Conservation (phyloP, 805 yeast species). For the Saturnispora galanensis region DNA sequence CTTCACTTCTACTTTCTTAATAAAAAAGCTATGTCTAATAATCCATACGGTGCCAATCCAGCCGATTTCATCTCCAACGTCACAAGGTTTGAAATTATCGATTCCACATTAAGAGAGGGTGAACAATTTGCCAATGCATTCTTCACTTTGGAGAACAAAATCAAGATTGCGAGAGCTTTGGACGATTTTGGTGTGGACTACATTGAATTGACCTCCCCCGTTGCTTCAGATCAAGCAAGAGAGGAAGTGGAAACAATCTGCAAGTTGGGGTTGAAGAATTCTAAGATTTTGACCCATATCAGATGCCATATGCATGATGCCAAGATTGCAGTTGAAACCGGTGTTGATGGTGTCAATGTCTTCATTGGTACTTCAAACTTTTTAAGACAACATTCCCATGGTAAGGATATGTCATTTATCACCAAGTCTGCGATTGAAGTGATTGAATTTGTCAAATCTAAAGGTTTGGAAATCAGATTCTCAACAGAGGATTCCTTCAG, state of each 20-base stretch:
- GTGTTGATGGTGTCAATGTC: constrained; percentile 54
- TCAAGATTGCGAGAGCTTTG: constrained; percentile 49
- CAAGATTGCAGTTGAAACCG: constrained; percentile 49
- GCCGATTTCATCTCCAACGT: constrained; percentile 48
- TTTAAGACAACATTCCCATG: constrained; percentile 47
- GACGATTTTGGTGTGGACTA: constrained; percentile 55
- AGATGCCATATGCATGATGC: constrained; percentile 58
- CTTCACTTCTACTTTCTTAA: not conserved
- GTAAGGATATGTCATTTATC: constrained; percentile 52
- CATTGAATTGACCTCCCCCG: constrained; percentile 51
- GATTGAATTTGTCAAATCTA: constrained; percentile 49
- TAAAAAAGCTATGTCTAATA: constrained; percentile 18
- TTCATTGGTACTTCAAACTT: constrained; percentile 53
- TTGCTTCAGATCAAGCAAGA: constrained; percentile 49
- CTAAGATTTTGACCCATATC: constrained; percentile 49
- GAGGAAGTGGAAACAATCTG: constrained; percentile 50
- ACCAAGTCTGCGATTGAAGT: constrained; percentile 49
- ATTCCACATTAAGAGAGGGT: constrained; percentile 53
- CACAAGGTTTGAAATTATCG: constrained; percentile 42
- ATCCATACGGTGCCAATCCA: constrained; percentile 54
- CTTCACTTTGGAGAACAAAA: constrained; percentile 45
- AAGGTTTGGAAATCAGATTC: constrained; percentile 50
- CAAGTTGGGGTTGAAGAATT: constrained; percentile 43
- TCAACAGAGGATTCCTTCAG: constrained; percentile 52
- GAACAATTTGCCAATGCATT: constrained; percentile 58